phyloP scores from a whole-genome alignment of 2,329 filamentous ascomycete species.

The Pseudocercospora musae region DNA sequence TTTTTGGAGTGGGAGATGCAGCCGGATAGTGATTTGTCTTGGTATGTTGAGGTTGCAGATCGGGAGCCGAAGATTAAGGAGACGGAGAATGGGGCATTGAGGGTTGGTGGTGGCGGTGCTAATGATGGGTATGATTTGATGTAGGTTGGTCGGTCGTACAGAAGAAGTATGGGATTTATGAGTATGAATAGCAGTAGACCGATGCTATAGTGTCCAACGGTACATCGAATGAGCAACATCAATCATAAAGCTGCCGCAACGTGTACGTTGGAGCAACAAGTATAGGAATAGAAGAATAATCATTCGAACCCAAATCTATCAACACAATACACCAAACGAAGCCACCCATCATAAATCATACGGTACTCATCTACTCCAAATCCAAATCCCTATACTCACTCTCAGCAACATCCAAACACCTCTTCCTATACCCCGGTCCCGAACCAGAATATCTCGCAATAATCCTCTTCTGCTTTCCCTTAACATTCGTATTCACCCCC shows the following conservation, averaged over 20 bases:
- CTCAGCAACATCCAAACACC: slow-evolving; percentile 28
- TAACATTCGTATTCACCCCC: slow-evolving; percentile 52
- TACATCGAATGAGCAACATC: neutral
- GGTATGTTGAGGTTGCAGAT: slow-evolving; percentile 4
- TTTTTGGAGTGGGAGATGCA: neutral
- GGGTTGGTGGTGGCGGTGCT: neutral
- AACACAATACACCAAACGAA: neutral
- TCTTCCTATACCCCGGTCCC: slow-evolving; percentile 44
- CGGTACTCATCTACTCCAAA: neutral
- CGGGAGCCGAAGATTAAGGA: neutral
- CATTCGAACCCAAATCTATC: neutral
- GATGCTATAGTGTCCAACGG: neutral
- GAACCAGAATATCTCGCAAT: slow-evolving; percentile 49
- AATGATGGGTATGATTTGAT: neutral
- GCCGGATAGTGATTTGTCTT: slow-evolving; percentile 1
- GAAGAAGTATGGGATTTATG: neutral
- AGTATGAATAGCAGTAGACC: neutral
- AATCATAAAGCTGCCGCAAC: no score
- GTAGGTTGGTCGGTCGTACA: neutral
- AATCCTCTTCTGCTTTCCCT: slow-evolving; percentile 45
- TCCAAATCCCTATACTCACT: slow-evolving; percentile 26
- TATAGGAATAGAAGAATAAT: no score
- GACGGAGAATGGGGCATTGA: neutral
- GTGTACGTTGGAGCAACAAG: no score
- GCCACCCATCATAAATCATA: neutral